Evolutionary conservation across 768 basidiomycete genomes (phyloP), one percentile per base, ranked within the genome.

Genomic region (Termitomyces sp.): DNA sequence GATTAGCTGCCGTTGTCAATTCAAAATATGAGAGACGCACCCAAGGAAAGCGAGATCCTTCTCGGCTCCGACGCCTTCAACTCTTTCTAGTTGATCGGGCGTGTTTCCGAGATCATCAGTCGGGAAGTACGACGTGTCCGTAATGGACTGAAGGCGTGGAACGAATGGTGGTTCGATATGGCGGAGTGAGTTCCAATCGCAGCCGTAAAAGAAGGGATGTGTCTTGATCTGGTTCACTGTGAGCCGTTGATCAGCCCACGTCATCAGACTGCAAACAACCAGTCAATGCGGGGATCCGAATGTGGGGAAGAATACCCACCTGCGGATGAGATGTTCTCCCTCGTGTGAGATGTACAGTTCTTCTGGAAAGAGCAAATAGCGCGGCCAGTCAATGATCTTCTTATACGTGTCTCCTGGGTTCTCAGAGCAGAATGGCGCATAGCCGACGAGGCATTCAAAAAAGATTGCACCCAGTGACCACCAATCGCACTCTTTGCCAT

Each of bases 401-500:
- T 94, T 90, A 80, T 99, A 99, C 17, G 96, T 98, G 71, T 99
- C 96, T 66, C 91, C 92, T 15, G 96, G 96, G 69, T 94, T 94
- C 71, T 98, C 95, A 4, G 94, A 87, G 76, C 96, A 99, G 83
- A 98, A 98, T 5, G 96, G 96, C 15, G 96, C 95, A 72, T 96
- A 98, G 63, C 96, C 96, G 65, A 98, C 94, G 40, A 99, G 81
- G 75, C 96, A 98, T 75, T 99, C 96, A 71, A 96, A 99, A 87
- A 96, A 97, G 73, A 99, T 98, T 5, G 96, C 96, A 12, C 96
- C 96, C 59, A 99, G 77, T 42, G 96, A 98, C 96, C 96, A 99
- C 96, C 96, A 99, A 75, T 99, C 96, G 71, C 96, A 98, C 75
- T 98, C 96, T 74, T 96, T 96, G 51, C 95, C 94, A 68, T 99